Percentiles rank a stretch among this genome's conserved stretches.
Conservation (phyloP, 179 eudicot genomes). For the Drosera spatulata region DNA sequence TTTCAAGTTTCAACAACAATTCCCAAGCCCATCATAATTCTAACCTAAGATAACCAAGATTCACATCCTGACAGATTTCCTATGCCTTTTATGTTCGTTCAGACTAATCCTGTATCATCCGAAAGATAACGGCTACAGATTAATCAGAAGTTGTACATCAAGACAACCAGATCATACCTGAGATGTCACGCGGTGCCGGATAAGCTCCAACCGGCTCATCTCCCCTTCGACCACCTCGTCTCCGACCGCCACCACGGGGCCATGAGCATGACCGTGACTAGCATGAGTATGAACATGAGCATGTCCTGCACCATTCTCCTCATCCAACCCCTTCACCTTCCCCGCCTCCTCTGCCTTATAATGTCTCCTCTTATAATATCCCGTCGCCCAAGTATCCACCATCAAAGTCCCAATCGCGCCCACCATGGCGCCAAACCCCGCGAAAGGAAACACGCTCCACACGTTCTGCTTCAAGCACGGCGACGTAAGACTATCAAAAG, state of each 20-base stretch:
- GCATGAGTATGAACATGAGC: conserved; percentile 33
- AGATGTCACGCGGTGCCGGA: conserved; percentile 38
- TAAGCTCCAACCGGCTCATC: conserved; percentile 14
- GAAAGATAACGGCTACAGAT: too few species aligned
- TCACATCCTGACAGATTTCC: too few species aligned
- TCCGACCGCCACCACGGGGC: neutral
- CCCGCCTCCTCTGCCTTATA: conserved; percentile 4
- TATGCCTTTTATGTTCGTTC: too few species aligned
- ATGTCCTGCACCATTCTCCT: conserved; percentile 15
- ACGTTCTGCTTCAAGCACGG: conserved; percentile 18
- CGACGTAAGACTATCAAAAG: conserved; percentile 23
- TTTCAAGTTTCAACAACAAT: too few species aligned
- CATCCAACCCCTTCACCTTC: conserved; percentile 9
- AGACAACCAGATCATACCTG: conserved; percentile 11
- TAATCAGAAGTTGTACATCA: too few species aligned
- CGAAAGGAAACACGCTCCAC: conserved; percentile 26
- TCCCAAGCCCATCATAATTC: too few species aligned
- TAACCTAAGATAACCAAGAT: too few species aligned
- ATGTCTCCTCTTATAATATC: conserved; percentile 20
- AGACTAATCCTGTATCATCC: too few species aligned
- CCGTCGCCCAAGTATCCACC: conserved; percentile 24
- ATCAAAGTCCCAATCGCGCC: conserved; percentile 21
- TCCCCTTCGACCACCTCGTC: conserved; percentile 5
- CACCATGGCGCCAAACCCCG: conserved; percentile 27
- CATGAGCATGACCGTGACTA: conserved; percentile 30